Percentiles rank a stretch among this genome's conserved stretches.
phyloP scores from a whole-genome alignment of 2,329 filamentous ascomycete genomes.

The Rutstroemia sp. region DNA sequence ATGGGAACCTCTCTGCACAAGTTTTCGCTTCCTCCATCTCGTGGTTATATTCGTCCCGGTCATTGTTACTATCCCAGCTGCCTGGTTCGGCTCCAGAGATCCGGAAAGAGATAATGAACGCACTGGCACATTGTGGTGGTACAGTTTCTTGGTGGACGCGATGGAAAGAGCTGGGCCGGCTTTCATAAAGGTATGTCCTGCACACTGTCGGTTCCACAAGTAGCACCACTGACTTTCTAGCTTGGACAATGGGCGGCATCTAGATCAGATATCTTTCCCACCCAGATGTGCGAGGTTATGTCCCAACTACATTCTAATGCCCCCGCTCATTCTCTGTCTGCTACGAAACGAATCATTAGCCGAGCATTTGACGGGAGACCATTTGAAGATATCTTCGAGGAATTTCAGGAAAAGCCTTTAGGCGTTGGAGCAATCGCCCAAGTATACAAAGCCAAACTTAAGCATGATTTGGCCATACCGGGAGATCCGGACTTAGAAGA shows the following conservation, averaged over 20 bases:
- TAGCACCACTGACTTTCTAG: conserved; percentile 34
- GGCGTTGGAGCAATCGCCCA: conserved; percentile 96
- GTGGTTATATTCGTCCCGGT: conserved; percentile 88
- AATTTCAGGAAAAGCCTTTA: conserved; percentile 82
- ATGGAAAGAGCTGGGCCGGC: conserved; percentile 94
- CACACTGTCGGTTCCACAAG: not conserved
- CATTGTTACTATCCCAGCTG: conserved; percentile 66
- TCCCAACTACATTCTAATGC: conserved; percentile 91
- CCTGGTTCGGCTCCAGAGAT: conserved; percentile 68
- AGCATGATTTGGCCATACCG: conserved; percentile 63
- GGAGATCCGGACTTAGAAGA: conserved; percentile 49
- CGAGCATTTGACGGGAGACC: conserved; percentile 71
- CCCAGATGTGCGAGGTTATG: conserved; percentile 87
- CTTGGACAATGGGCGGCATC: conserved; percentile 98
- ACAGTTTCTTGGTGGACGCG: conserved; percentile 71
- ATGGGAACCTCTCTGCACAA: conserved; percentile 83
- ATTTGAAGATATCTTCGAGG: conserved; percentile 92
- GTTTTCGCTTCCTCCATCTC: conserved; percentile 79
- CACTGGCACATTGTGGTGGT: conserved; percentile 88
- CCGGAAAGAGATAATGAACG: conserved; percentile 65
- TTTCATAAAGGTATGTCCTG: conserved; percentile 80
- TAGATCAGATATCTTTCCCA: conserved; percentile 90
- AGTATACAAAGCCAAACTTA: conserved; percentile 92
- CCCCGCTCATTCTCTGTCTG: conserved; percentile 76
- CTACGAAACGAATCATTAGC: conserved; percentile 72